Conservation (phyloP, 169 alveolate species). For the Plasmodium sp. region DNA sequence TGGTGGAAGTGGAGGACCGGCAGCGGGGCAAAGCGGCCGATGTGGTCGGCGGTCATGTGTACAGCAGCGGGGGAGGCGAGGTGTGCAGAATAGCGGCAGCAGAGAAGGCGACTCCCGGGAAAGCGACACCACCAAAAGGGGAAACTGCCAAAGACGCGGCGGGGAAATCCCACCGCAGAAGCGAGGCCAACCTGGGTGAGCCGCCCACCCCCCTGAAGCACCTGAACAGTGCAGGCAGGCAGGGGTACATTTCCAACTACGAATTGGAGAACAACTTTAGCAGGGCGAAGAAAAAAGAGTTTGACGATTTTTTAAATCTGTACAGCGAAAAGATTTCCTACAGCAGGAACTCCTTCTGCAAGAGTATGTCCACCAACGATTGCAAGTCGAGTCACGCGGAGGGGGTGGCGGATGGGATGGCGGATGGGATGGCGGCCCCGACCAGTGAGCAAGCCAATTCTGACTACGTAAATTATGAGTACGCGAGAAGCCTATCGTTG, state of each 20-base stretch:
- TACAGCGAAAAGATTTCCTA: constrained; percentile 23
- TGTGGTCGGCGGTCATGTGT: neutral
- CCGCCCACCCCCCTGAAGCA: neutral
- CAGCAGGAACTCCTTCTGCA: neutral
- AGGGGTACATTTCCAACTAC: constrained; percentile 7
- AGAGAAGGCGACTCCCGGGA: neutral
- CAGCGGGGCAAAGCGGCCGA: neutral
- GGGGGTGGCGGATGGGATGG: neutral
- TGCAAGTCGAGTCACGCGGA: neutral
- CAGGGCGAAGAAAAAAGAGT: neutral
- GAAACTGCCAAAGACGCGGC: too few relatives aligned
- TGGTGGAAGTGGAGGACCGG: neutral
- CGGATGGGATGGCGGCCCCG: neutral
- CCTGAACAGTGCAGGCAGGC: neutral
- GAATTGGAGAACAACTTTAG: constrained; percentile 23
- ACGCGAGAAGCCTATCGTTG: neutral
- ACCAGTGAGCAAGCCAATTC: neutral
- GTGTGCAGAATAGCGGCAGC: neutral
- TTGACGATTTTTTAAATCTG: neutral
- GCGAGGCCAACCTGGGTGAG: neutral
- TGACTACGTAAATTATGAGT: neutral
- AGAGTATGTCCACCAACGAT: neutral
- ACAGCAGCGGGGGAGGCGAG: neutral
- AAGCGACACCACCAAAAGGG: too few relatives aligned
- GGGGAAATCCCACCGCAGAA: neutral